These are phyloP conservation scores for Chaetomiaceae sp. DNA, from an alignment of 2,329 filamentous ascomycete genomes.

Conservation along the genomic window DNA sequence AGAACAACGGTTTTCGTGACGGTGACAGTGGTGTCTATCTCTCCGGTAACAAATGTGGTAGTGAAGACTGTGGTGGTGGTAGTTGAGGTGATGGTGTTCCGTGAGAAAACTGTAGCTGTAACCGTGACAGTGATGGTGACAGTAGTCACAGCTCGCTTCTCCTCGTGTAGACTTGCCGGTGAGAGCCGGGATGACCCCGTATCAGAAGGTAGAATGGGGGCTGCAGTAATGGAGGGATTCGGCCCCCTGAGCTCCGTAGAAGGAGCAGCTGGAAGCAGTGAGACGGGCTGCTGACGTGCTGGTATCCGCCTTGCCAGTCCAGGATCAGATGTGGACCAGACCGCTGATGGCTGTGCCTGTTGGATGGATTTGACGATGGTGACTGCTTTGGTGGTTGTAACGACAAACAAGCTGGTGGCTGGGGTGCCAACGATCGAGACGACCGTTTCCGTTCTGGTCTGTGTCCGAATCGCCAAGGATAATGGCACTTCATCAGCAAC, in stretches of 20 bases:
- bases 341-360: conserved; percentile 21
- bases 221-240: neutral
- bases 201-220: neutral
- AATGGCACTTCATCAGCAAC: neutral
- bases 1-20: conserved; percentile 19
- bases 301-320: neutral
- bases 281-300: neutral
- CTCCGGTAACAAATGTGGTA: conserved; percentile 19
- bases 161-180: neutral
- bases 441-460: conserved; percentile 16
- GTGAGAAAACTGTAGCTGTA: conserved; percentile 18
- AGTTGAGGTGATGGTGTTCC: conserved; percentile 11
- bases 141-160: conserved; percentile 7
- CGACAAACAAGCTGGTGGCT: conserved; percentile 13
- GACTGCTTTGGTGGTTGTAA: conserved; percentile 23
- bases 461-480: neutral
- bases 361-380: conserved; percentile 24
- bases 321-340: conserved; percentile 17
- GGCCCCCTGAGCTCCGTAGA: neutral
- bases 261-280: neutral
- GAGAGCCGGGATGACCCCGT: neutral
- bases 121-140: conserved; percentile 17
- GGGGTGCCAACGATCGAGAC: conserved; percentile 17
- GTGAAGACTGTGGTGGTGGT: conserved; percentile 20
- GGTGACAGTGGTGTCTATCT: conserved; percentile 22